Conservation (phyloP, 1,284 basidiomycete species). For the Gymnopus androsaceus region DNA sequence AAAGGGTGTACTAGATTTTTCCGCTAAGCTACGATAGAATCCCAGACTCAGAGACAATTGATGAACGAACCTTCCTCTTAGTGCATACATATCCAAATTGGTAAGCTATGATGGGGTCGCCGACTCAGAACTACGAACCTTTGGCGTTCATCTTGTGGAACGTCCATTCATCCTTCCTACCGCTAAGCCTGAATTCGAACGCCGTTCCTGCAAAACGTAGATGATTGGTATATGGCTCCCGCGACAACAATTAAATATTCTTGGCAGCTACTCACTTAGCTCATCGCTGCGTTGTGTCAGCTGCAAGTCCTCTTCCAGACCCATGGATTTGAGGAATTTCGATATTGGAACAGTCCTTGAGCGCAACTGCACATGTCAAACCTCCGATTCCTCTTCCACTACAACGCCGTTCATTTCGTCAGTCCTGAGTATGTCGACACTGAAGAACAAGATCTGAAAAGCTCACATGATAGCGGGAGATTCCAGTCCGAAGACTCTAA, state of each 20-base stretch:
- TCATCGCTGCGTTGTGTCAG: conserved; percentile 18
- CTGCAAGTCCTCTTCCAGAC: conserved; percentile 22
- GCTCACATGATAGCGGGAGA: too few species aligned
- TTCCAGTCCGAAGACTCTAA: too few species aligned
- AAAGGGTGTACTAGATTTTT: too few species aligned
- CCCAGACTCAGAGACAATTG: too few species aligned
- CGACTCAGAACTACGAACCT: background rate
- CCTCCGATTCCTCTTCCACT: conserved; percentile 30
- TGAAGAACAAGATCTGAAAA: too few species aligned
- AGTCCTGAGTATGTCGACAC: too few species aligned
- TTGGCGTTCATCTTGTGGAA: background rate
- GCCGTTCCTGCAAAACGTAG: background rate
- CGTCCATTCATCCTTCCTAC: background rate
- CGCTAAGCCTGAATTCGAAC: background rate
- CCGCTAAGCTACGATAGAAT: too few species aligned
- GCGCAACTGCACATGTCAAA: conserved; percentile 22
- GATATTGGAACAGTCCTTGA: conserved; percentile 15
- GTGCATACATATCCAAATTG: conserved; percentile 35
- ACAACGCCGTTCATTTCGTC: too few species aligned
- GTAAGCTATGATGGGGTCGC: background rate
- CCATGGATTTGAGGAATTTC: conserved; percentile 23
- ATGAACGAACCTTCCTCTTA: conserved; percentile 44
- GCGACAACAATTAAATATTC: too few species aligned
- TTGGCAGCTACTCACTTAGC: conserved; percentile 18
- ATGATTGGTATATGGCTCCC: background rate